Percentiles rank a stretch among this genome's conserved stretches.
These are phyloP conservation scores for Plasmopara halstedii DNA, from an alignment of 352 stramenopile genomes.

Conservation along the genomic window DNA sequence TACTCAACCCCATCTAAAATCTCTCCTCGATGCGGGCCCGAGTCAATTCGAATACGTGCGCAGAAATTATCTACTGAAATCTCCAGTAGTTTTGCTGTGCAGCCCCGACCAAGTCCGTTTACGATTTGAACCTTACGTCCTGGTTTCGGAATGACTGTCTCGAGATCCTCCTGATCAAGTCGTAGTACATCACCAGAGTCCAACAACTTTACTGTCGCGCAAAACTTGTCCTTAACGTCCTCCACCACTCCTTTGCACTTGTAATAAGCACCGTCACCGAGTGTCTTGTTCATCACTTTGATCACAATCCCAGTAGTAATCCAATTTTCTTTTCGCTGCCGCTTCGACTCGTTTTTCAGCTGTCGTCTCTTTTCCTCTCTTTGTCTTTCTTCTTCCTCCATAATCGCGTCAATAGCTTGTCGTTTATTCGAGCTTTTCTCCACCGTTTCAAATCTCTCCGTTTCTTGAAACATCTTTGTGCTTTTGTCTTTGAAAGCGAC, in stretches of 20 bases:
- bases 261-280: conserved; percentile 84
- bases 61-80: conserved; percentile 66
- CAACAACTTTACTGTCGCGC: conserved; percentile 71
- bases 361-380: conserved; percentile 31
- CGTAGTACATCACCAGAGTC: conserved; percentile 76
- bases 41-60: conserved; percentile 56
- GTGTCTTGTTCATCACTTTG: conserved; percentile 91
- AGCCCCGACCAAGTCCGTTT: conserved; percentile 54
- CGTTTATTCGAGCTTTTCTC: conserved; percentile 8
- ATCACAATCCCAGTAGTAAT: conserved; percentile 88
- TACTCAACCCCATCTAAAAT: conserved; percentile 70
- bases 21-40: conserved; percentile 49
- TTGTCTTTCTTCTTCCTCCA: conserved; percentile 47
- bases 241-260: conserved; percentile 82
- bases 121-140: conserved; percentile 69
- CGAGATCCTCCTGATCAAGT: conserved; percentile 84
- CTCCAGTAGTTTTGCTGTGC: conserved; percentile 53
- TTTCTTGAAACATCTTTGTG: conserved; percentile 10
- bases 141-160: conserved; percentile 83
- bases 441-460: not conserved
- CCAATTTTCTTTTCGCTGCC: conserved; percentile 86
- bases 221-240: conserved; percentile 74
- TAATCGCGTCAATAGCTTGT: conserved; percentile 41
- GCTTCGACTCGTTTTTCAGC: conserved; percentile 28
- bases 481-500: not conserved